Conservation (phyloP, 2,329 filamentous ascomycete genomes). For the Chrysoporthe austroafricana region DNA sequence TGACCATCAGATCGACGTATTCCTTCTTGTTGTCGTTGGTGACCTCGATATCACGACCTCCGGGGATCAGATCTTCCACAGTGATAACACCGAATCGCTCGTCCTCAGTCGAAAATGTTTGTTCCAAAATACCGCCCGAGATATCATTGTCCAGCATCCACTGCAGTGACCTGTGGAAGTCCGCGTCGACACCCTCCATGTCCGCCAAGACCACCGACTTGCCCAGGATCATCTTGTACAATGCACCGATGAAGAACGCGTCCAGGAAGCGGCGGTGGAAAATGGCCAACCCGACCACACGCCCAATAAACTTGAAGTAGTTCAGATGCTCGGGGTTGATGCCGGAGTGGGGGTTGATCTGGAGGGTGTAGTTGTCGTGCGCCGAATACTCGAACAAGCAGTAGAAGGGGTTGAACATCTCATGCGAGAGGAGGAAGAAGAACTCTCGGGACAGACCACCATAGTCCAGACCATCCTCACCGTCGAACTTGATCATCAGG, state of each 20-base stretch:
- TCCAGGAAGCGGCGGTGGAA: slow-evolving; percentile 98
- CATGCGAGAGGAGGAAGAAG: slow-evolving; percentile 98
- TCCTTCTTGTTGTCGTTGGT: slow-evolving; percentile 99
- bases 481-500: slow-evolving; percentile 99
- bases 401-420: slow-evolving; percentile 99
- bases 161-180: slow-evolving; percentile 93
- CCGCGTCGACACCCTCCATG: slow-evolving; percentile 98
- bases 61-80: slow-evolving; percentile 90
- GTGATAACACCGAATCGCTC: slow-evolving; percentile 95
- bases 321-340: slow-evolving; percentile 99
- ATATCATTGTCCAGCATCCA: slow-evolving; percentile 99
- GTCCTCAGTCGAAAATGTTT: slow-evolving; percentile 96
- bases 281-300: slow-evolving; percentile 94
- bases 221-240: slow-evolving; percentile 98
- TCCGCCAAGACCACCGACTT: slow-evolving; percentile 91
- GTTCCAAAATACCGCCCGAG: slow-evolving; percentile 84
- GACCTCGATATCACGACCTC: slow-evolving; percentile 89
- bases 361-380: slow-evolving; percentile 99
- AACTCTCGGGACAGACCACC: slow-evolving; percentile 97
- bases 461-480: slow-evolving; percentile 96
- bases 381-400: slow-evolving; percentile 99
- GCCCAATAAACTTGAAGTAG: slow-evolving; percentile 99
- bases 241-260: slow-evolving; percentile 97
- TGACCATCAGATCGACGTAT: slow-evolving; percentile 97
- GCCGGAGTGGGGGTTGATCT: slow-evolving; percentile 98